These are phyloP conservation scores for Pythium utonaiense DNA, from an alignment of 352 stramenopile genomes.

Conservation along the genomic window DNA sequence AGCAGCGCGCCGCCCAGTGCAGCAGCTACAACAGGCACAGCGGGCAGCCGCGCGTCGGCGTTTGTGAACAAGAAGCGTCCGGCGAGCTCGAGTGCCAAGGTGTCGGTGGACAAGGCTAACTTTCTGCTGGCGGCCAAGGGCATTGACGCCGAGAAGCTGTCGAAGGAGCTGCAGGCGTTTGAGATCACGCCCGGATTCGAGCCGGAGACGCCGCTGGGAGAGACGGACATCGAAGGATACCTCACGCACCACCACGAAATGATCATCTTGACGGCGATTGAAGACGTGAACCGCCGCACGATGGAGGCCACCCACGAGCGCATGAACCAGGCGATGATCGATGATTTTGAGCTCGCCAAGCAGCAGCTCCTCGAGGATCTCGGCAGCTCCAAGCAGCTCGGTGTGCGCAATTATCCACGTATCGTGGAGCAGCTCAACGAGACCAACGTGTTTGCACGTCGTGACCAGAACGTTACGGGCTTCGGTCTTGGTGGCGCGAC, in stretches of 20 bases:
- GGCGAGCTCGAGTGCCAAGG: constrained; percentile 23
- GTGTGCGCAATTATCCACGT: constrained; percentile 70
- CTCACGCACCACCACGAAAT: constrained; percentile 90
- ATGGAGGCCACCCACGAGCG: constrained; percentile 77
- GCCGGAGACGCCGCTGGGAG: constrained; percentile 73
- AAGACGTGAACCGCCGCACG: constrained; percentile 79
- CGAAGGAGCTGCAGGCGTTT: constrained; percentile 75
- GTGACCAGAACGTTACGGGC: constrained; percentile 29
- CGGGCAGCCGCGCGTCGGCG: neutral
- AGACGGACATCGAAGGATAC: constrained; percentile 86
- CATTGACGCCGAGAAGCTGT: constrained; percentile 87
- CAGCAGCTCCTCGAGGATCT: constrained; percentile 71
- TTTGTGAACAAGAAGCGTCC: constrained; percentile 46
- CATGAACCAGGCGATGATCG: constrained; percentile 85
- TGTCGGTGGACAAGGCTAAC: constrained; percentile 64
- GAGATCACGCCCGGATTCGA: constrained; percentile 75
- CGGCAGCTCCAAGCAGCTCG: constrained; percentile 58
- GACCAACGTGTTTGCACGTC: constrained; percentile 44
- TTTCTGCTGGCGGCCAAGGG: constrained; percentile 81
- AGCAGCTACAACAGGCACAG: neutral
- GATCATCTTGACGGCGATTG: constrained; percentile 88
- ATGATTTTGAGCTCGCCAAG: constrained; percentile 81
- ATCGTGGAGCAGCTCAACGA: constrained; percentile 41
- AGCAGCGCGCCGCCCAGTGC: neutral
- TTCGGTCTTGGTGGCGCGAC: constrained; percentile 47